phyloP scores from a whole-genome alignment of 2,329 filamentous ascomycete genomes.

The Alternaria dauci region DNA sequence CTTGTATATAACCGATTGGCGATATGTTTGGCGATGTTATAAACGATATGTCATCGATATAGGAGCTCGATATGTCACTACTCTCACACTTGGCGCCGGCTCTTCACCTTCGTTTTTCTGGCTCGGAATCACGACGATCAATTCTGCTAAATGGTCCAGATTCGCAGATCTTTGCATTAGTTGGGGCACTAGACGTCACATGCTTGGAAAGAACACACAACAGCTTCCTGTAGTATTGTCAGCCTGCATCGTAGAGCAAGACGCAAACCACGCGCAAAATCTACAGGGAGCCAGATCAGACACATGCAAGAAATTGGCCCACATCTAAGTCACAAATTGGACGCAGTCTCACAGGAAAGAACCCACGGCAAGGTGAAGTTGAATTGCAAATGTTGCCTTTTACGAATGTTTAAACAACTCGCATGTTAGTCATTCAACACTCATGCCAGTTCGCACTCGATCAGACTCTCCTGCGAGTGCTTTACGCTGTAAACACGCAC shows the following conservation, averaged over 20 bases:
- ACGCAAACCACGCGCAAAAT: not conserved
- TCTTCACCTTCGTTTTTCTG: not conserved
- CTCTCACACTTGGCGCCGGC: constrained; percentile 6
- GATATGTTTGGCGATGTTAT: not conserved
- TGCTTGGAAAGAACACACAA: not conserved
- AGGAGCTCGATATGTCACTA: constrained; percentile 24
- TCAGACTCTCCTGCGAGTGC: not conserved
- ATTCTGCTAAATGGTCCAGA: not conserved
- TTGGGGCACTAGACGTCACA: not conserved
- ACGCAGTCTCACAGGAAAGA: not conserved
- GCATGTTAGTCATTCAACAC: not conserved
- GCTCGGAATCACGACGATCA: not conserved
- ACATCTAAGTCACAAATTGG: not conserved
- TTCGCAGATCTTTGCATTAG: not conserved
- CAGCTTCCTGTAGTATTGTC: not conserved
- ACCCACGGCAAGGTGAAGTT: not conserved
- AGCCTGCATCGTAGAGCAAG: not conserved
- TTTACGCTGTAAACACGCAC: not conserved
- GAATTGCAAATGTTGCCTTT: not conserved
- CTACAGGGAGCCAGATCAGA: not conserved
- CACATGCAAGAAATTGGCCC: not conserved
- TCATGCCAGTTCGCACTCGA: not conserved
- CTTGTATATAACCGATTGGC: not conserved
- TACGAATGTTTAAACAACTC: not conserved
- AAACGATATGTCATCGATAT: constrained; percentile 15